Evolutionary conservation across 441 rosid species (phyloP).

Genomic region (Adansonia gregorii): DNA sequence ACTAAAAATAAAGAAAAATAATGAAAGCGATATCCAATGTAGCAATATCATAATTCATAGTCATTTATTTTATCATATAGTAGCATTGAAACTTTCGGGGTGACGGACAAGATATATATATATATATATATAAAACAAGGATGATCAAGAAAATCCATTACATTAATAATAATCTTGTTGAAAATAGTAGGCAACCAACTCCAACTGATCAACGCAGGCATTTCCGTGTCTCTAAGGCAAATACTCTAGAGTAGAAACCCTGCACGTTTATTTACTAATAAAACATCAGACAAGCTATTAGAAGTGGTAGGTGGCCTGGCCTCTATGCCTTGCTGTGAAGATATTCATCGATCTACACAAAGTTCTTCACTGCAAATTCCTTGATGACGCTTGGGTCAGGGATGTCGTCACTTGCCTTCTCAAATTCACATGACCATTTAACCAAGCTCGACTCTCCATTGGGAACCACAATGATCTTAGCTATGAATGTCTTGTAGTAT

Average conservation of each 20-base stretch:
- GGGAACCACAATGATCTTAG: constrained; percentile 52
- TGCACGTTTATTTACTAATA: constrained; percentile 1
- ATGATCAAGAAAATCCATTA: background rate
- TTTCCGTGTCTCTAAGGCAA: background rate
- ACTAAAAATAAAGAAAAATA: too few species aligned
- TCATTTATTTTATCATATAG: background rate
- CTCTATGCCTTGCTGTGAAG: constrained; percentile 43
- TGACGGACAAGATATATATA: background rate
- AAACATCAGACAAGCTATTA: background rate
- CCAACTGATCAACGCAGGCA: too few species aligned
- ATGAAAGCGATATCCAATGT: background rate
- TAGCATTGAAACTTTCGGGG: background rate
- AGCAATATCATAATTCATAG: background rate
- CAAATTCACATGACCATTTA: constrained; percentile 79
- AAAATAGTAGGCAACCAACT: background rate
- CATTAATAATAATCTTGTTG: too few species aligned
- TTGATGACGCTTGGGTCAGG: constrained; percentile 70
- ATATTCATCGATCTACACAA: constrained; percentile 71
- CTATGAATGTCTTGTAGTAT: constrained; percentile 74
- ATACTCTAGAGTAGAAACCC: background rate
- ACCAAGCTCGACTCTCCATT: constrained; percentile 65
- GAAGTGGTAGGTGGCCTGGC: background rate
- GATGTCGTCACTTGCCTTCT: constrained; percentile 68
- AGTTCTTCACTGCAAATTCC: constrained; percentile 81
- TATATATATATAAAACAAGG: background rate